Base-by-base conservation (phyloP, 352 stramenopile species). In the Phytophthora meadii region DNA sequence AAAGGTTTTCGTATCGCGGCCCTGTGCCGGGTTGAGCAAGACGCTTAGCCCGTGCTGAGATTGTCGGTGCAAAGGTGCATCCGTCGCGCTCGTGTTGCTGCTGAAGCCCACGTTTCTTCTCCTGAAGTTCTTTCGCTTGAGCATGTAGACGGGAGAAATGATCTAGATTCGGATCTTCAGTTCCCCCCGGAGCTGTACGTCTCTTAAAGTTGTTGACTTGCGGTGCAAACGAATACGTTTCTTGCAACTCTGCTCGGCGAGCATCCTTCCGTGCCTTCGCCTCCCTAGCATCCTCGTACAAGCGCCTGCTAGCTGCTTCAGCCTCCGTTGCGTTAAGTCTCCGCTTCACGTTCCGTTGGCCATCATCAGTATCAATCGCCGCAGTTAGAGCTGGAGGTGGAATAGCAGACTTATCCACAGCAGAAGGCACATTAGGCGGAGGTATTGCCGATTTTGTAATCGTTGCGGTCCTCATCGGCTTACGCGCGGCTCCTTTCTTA, bases 1-100 rank as follows among this genome's bases (percentile, higher is more conserved):
- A 95, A 0, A 95, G 48, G 39, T 92, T 91, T 67, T 95, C 87
- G 47, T 85, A 92, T 44, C 84, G 76, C 19, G 81, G 74, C 3
- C 70, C 75, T 8, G 65, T 55, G 3, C 52, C 74, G 15, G 70
- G 73, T 24, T 72, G 65, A 11, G 80, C 39, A 28, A 90, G 60
- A 41, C 77, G 81, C 54, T 84, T 88, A 1, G 81, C 81, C 54
- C 87, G 83, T 7, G 76, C 73, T 0, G 84, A 91, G 27, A 93
- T 93, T 19, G 82, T 74, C 3, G 84, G 84, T 37, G 84, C 79
- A 61, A 93, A 93, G 1, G 82, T 88, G 48, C 74, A 89, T 37
- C 82, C 71, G 5, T 77, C 68, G 10, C 76, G 68, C 28, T 87
- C 81, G 15, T 80, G 58, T 46, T 89, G 76, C 22, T 81, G 68